Evolutionary conservation across 192 early-diverging fungal species (phyloP).

Genomic region (Helicostylum pulchrum): DNA sequence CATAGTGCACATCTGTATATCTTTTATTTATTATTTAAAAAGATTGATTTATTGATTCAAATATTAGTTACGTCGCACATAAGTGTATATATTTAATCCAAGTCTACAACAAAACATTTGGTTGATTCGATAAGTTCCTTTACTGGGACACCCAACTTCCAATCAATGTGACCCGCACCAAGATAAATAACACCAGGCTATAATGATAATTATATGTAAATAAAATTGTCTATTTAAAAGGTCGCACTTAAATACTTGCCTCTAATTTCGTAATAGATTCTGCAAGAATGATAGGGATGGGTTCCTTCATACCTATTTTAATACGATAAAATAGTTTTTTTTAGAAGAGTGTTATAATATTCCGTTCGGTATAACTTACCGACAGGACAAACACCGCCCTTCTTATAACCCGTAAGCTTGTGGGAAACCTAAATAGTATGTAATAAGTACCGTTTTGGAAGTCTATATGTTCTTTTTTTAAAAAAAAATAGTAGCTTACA

Average conservation of each 20-base stretch:
- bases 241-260: constrained; percentile 20
- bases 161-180: constrained; percentile 85
- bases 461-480: not conserved
- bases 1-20: no score
- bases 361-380: constrained; percentile 40
- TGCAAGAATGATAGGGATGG: constrained; percentile 68
- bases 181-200: constrained; percentile 66
- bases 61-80: no score
- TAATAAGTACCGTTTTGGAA: not conserved
- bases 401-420: constrained; percentile 71
- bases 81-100: constrained; percentile 14
- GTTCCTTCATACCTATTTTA: constrained; percentile 43
- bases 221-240: no score
- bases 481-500: constrained; percentile 12
- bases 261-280: constrained; percentile 57
- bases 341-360: no score
- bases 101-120: constrained; percentile 10
- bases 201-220: not conserved
- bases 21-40: no score
- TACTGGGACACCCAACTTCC: constrained; percentile 72
- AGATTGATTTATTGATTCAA: no score
- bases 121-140: constrained; percentile 47
- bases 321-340: not conserved
- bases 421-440: constrained; percentile 43
- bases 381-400: constrained; percentile 69